Evolutionary conservation across 768 basidiomycete genomes (phyloP).

Genomic region (Boletus rubroflammeus): DNA sequence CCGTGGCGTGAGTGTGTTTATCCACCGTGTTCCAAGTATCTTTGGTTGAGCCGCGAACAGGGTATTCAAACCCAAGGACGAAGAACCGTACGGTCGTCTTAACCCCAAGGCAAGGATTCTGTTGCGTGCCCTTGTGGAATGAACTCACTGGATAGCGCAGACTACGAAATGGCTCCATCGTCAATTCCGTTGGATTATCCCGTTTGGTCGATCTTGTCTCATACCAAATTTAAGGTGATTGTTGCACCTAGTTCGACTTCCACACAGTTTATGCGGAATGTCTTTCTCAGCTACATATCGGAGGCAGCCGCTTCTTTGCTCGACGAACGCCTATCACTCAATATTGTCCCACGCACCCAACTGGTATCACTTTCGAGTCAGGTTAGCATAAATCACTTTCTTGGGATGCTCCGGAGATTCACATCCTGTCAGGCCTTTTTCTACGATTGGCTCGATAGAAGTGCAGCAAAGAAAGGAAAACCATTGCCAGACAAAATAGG

Average conservation of each 20-base stretch:
- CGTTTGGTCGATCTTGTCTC: conserved; percentile 84
- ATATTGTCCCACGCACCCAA: conserved; percentile 85
- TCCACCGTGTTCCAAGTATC: background rate
- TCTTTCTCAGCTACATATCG: conserved; percentile 65
- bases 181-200: conserved; percentile 85
- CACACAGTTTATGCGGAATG: background rate
- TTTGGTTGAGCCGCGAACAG: conserved; percentile 34
- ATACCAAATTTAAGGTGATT: conserved; percentile 81
- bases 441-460: conserved; percentile 89
- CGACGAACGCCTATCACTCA: conserved; percentile 65
- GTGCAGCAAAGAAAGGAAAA: conserved; percentile 78
- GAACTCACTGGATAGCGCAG: conserved; percentile 33
- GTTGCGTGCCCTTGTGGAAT: background rate
- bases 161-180: conserved; percentile 90
- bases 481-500: conserved; percentile 84
- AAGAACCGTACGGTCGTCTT: conserved; percentile 83
- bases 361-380: conserved; percentile 79
- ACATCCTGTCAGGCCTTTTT: conserved; percentile 65
- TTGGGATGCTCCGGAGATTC: background rate
- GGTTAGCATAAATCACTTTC: conserved; percentile 26
- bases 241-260: background rate
- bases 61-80: conserved; percentile 90
- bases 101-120: conserved; percentile 67
- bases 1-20: conserved; percentile 67
- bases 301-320: conserved; percentile 87